phyloP scores from a whole-genome alignment of 495 filamentous ascomycete genomes.

The Aspergillus hancockii region DNA sequence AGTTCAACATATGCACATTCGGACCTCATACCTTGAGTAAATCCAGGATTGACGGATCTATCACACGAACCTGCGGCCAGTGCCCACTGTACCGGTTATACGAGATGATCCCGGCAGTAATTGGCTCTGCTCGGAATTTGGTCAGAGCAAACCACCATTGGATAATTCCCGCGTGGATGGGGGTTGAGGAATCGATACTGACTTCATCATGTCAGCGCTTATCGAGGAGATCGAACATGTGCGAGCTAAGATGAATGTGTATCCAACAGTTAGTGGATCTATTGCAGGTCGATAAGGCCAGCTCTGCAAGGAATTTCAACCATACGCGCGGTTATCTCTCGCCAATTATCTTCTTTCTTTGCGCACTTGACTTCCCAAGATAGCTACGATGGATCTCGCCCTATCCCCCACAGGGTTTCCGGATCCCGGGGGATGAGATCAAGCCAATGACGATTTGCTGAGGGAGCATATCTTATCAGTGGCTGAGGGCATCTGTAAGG shows the following conservation, averaged over 20 bases:
- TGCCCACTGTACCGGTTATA: no score
- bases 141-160: no score
- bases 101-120: no score
- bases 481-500: neutral
- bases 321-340: neutral
- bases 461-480: constrained; percentile 2
- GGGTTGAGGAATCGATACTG: no score
- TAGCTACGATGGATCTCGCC: neutral
- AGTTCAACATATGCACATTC: no score
- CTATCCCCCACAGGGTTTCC: constrained; percentile 4
- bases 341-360: neutral
- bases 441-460: neutral
- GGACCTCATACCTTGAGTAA: no score
- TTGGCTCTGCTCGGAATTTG: no score
- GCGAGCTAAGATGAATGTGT: neutral
- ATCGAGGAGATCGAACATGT: neutral
- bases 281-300: neutral
- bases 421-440: neutral
- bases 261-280: neutral
- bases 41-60: no score
- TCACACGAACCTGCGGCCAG: no score
- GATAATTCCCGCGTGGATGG: no score
- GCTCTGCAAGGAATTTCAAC: neutral
- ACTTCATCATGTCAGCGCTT: neutral
- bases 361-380: constrained; percentile 1